Conservation (phyloP, 1,284 basidiomycete species). For the Megacollybia platyphylla region DNA sequence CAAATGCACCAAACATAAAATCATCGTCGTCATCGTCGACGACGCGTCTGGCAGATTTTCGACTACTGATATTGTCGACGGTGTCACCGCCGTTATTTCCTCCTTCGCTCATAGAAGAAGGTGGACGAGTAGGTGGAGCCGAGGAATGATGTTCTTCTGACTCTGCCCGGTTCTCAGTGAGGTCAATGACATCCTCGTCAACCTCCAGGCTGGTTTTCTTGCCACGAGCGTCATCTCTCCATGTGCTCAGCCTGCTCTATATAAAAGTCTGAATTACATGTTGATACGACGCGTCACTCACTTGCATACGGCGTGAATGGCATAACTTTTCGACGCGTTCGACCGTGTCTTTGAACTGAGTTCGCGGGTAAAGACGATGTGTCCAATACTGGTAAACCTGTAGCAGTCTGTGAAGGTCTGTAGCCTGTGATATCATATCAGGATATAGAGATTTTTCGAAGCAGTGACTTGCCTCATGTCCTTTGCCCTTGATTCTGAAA, state of each 20-base stretch:
- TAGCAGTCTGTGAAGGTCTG: constrained; percentile 69
- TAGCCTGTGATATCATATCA: constrained; percentile 28
- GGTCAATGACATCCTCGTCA: constrained; percentile 16
- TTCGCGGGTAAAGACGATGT: constrained; percentile 81
- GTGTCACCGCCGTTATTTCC: constrained; percentile 42
- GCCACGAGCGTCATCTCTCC: constrained; percentile 61
- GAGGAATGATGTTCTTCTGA: constrained; percentile 17
- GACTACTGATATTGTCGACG: constrained; percentile 34
- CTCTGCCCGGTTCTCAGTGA: constrained; percentile 10
- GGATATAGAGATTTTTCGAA: background rate
- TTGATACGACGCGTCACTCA: constrained; percentile 17
- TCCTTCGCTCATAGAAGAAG: constrained; percentile 20
- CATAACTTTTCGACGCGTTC: constrained; percentile 76
- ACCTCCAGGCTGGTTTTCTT: constrained; percentile 21
- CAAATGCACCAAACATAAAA: constrained; percentile 3
- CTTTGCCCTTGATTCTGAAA: constrained; percentile 77
- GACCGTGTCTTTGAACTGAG: constrained; percentile 75
- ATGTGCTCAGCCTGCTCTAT: constrained; percentile 59
- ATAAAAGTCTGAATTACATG: constrained; percentile 3
- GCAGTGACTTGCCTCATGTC: constrained; percentile 59
- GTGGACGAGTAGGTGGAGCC: constrained; percentile 31
- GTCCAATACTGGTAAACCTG: constrained; percentile 87
- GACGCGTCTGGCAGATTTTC: constrained; percentile 19
- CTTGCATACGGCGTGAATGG: constrained; percentile 73
- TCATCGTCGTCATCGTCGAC: constrained; percentile 7